These are phyloP conservation scores for Penicillium fimorum DNA, from an alignment of 495 filamentous ascomycete genomes.

Conservation along the genomic window DNA sequence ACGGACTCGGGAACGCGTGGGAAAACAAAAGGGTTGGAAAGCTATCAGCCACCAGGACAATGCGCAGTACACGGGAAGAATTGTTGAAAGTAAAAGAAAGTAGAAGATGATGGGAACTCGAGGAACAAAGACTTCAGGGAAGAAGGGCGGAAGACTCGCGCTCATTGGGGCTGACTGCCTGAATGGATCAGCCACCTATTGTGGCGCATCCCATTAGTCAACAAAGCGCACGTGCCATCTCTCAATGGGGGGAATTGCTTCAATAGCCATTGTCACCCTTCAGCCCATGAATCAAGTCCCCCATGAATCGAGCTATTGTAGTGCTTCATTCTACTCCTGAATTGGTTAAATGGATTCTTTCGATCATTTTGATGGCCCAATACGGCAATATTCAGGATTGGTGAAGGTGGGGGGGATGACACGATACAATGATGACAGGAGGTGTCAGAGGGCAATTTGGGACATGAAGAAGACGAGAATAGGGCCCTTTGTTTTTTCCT, in stretches of 20 bases:
- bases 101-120: conserved; percentile 11
- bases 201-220: conserved; percentile 24
- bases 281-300: conserved; percentile 1
- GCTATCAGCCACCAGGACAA: background rate
- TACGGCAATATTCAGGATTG: conserved; percentile 1
- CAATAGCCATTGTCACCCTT: conserved; percentile 13
- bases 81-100: conserved; percentile 12
- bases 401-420: conserved; percentile 3
- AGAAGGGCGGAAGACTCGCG: conserved; percentile 30
- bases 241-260: conserved; percentile 13
- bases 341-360: background rate
- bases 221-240: conserved; percentile 23
- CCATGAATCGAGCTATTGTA: conserved; percentile 7
- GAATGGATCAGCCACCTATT: conserved; percentile 21
- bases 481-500: conserved; percentile 26
- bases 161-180: conserved; percentile 14
- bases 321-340: conserved; percentile 3
- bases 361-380: conserved; percentile 1
- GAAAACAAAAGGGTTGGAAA: conserved; percentile 9
- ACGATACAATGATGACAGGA: conserved; percentile 22
- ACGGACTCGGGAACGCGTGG: conserved; percentile 28
- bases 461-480: conserved; percentile 21
- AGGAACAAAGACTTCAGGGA: conserved; percentile 5
- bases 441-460: conserved; percentile 30
- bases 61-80: conserved; percentile 4